Percentiles rank a stretch among this genome's conserved stretches.
These are phyloP conservation scores for Orbilia oligospora DNA, from an alignment of 2,329 filamentous ascomycete genomes.

Conservation along the genomic window DNA sequence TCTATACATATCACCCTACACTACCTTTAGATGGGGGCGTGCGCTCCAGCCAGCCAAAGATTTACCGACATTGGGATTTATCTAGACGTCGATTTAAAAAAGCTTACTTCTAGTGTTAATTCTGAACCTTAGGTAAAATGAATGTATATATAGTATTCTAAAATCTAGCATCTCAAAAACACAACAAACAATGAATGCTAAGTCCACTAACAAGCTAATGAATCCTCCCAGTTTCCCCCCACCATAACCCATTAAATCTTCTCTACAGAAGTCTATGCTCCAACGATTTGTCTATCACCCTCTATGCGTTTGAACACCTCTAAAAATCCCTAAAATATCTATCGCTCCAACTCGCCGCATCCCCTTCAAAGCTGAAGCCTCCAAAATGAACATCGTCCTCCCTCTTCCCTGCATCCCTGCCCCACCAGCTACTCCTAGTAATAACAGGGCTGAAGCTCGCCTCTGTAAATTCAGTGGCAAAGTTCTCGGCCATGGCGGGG, in stretches of 20 bases:
- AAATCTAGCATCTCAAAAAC: slow-evolving; percentile 1
- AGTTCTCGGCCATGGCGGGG: slow-evolving; percentile 96
- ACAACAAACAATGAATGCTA: slow-evolving; percentile 8
- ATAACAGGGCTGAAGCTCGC: slow-evolving; percentile 81
- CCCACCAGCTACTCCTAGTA: slow-evolving; percentile 68
- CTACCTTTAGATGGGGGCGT: too few relatives aligned
- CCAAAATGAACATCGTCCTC: slow-evolving; percentile 69
- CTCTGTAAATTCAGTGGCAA: slow-evolving; percentile 90
- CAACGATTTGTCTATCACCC: slow-evolving; percentile 63
- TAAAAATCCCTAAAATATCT: slow-evolving; percentile 59
- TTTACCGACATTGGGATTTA: too few relatives aligned
- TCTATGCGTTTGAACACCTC: slow-evolving; percentile 70
- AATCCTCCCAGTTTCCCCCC: neutral
- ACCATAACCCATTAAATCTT: neutral
- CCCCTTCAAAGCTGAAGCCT: slow-evolving; percentile 74
- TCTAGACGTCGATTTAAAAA: too few relatives aligned
- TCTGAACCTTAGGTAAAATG: neutral
- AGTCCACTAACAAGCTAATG: slow-evolving; percentile 9
- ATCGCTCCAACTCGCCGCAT: slow-evolving; percentile 50
- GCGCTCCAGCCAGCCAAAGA: too few relatives aligned
- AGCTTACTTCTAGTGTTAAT: too few relatives aligned
- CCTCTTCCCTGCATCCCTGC: slow-evolving; percentile 69
- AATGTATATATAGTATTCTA: neutral
- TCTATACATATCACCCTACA: too few relatives aligned
- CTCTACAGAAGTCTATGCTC: neutral